These are phyloP conservation scores for Hordeum pubiflorum DNA, from an alignment of 202 grass and related monocot species.

Conservation along the genomic window DNA sequence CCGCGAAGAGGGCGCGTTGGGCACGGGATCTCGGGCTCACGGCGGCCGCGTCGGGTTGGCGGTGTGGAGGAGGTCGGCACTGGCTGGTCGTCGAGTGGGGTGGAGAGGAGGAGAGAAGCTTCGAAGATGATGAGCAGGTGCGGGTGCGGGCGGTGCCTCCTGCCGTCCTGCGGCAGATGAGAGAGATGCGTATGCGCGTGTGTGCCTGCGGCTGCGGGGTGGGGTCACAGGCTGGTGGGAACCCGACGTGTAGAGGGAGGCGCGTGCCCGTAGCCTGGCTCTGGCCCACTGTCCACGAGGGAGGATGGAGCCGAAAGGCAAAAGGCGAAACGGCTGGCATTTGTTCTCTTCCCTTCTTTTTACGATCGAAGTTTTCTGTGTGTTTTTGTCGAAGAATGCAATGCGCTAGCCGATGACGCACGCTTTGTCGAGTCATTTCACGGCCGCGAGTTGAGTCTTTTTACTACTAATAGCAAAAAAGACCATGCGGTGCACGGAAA, in stretches of 20 bases:
- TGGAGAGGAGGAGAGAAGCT: slow-evolving; percentile 24
- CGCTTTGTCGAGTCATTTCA: no score
- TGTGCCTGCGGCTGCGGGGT: neutral
- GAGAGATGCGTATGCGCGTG: slow-evolving; percentile 8
- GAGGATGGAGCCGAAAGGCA: neutral
- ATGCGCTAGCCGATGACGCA: no score
- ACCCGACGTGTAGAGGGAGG: neutral
- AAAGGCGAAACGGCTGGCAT: neutral
- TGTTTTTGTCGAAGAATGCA: no score
- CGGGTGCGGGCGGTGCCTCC: slow-evolving; percentile 18
- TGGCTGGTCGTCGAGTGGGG: neutral
- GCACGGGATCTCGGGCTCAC: neutral
- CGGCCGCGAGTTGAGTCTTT: no score
- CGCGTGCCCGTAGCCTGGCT: neutral
- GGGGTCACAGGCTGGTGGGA: neutral
- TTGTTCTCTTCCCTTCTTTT: neutral
- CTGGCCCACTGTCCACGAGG: neutral
- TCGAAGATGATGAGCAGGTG: slow-evolving; percentile 27
- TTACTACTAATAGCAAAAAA: no score
- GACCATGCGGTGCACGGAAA: no score
- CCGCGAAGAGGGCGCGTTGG: neutral
- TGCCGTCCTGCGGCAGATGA: neutral
- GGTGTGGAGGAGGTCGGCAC: neutral
- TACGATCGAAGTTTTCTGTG: no score
- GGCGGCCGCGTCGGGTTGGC: neutral